Conservation (phyloP, 306 rosid species). For the Pterocarpus macrocarpus region DNA sequence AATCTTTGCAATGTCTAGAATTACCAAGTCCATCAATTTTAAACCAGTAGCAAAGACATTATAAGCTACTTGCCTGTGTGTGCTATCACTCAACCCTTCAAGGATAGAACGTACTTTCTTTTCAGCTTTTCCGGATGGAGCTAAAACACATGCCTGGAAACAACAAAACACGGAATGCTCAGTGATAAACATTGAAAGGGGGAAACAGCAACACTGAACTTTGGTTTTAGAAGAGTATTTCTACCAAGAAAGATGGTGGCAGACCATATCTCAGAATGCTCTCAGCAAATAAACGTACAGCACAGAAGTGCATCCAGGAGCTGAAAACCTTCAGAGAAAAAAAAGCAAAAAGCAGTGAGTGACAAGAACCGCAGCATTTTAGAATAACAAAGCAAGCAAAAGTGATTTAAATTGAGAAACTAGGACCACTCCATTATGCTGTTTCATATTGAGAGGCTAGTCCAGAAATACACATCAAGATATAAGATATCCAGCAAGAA, state of each 20-base stretch:
- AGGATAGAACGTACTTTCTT: conserved; percentile 89
- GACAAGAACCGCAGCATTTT: conserved; percentile 34
- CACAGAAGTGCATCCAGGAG: conserved; percentile 98
- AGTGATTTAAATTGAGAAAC: conserved; percentile 30
- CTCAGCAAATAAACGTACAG: conserved; percentile 84
- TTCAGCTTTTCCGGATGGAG: conserved; percentile 80
- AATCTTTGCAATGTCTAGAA: conserved; percentile 36
- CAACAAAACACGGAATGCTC: conserved; percentile 34
- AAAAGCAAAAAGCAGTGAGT: conserved; percentile 32
- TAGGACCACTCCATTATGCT: conserved; percentile 5
- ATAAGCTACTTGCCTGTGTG: conserved; percentile 76
- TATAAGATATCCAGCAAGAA: conserved; percentile 28
- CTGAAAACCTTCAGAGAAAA: conserved; percentile 73
- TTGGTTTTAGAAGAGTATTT: conserved; percentile 31
- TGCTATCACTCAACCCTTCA: conserved; percentile 76
- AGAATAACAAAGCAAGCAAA: neutral
- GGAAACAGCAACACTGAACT: conserved; percentile 16
- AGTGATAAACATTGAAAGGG: conserved; percentile 24
- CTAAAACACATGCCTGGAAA: conserved; percentile 85
- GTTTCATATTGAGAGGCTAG: conserved; percentile 41
- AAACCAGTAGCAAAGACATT: conserved; percentile 22
- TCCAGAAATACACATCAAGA: conserved; percentile 24
- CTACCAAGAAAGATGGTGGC: conserved; percentile 93
- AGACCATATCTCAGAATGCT: conserved; percentile 96
- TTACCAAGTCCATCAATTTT: neutral